Evolutionary conservation across 257 asterid genomes (phyloP).

Genomic region (Fraxinus americana): DNA sequence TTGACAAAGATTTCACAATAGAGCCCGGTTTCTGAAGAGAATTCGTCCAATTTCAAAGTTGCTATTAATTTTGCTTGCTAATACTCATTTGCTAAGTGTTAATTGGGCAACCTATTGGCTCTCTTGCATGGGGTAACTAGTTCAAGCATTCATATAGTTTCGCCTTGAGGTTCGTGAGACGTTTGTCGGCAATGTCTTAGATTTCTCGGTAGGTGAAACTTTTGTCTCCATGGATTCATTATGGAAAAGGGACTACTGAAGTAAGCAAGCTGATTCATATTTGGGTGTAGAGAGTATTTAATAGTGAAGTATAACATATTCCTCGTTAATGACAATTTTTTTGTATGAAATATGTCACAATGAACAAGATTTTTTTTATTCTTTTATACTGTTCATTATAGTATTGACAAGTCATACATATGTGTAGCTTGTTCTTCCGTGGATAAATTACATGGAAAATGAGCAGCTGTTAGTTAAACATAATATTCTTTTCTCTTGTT

Average conservation of each 20-base stretch:
- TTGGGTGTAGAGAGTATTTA: neutral
- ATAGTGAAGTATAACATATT: neutral
- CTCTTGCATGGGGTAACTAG: neutral
- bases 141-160: neutral
- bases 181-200: neutral
- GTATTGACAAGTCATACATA: no score
- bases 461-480: no score
- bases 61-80: neutral
- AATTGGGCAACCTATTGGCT: neutral
- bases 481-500: no score
- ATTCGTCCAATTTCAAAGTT: neutral
- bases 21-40: constrained; percentile 18
- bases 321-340: neutral
- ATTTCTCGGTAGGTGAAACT: neutral
- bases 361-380: no score
- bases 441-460: no score
- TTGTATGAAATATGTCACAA: neutral
- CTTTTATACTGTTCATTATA: no score
- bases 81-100: neutral
- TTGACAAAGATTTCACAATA: constrained; percentile 59
- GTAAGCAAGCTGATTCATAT: neutral
- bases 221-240: neutral
- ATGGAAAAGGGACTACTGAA: neutral
- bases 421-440: no score
- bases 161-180: neutral